Evolutionary conservation across 2,329 filamentous ascomycete species (phyloP).

Genomic region (Drechslerella stenobrocha): DNA sequence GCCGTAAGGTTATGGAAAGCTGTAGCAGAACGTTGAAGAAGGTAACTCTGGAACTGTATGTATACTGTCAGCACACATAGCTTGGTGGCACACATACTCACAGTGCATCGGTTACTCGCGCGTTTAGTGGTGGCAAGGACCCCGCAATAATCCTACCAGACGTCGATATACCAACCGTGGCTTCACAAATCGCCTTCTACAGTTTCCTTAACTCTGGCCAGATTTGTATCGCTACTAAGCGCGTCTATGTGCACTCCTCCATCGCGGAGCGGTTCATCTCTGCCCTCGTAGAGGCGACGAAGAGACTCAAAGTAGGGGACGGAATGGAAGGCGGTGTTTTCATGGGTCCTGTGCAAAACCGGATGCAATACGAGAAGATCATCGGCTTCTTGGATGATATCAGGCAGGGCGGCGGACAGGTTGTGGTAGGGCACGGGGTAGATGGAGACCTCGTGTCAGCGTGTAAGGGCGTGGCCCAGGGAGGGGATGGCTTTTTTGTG

Average conservation of each 20-base stretch:
- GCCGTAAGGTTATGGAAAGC: slow-evolving; percentile 66
- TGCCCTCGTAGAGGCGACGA: slow-evolving; percentile 59
- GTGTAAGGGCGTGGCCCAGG: slow-evolving; percentile 6
- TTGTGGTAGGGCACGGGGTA: slow-evolving; percentile 53
- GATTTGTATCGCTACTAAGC: slow-evolving; percentile 62
- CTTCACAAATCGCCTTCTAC: slow-evolving; percentile 59
- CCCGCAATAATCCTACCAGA: slow-evolving; percentile 65
- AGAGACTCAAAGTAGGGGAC: slow-evolving; percentile 58
- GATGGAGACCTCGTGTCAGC: slow-evolving; percentile 52
- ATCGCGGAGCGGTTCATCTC: slow-evolving; percentile 61
- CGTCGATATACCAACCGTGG: slow-evolving; percentile 61
- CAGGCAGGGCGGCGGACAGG: slow-evolving; percentile 43
- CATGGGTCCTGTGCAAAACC: slow-evolving; percentile 51
- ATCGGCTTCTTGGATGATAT: slow-evolving; percentile 52
- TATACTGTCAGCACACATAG: slow-evolving; percentile 4
- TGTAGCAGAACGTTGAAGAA: slow-evolving; percentile 64
- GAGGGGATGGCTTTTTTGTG: slow-evolving; percentile 61
- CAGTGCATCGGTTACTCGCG: too few species aligned
- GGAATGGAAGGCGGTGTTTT: slow-evolving; percentile 53
- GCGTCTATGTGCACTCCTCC: slow-evolving; percentile 63
- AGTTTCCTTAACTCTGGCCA: slow-evolving; percentile 66
- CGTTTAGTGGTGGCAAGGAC: slow-evolving; percentile 64
- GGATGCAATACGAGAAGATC: slow-evolving; percentile 52
- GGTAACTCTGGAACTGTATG: slow-evolving; percentile 63
- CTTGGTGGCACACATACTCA: too few species aligned